Base-by-base conservation (phyloP, 495 filamentous ascomycete genomes). In the Saxophila tyrrhenica region DNA sequence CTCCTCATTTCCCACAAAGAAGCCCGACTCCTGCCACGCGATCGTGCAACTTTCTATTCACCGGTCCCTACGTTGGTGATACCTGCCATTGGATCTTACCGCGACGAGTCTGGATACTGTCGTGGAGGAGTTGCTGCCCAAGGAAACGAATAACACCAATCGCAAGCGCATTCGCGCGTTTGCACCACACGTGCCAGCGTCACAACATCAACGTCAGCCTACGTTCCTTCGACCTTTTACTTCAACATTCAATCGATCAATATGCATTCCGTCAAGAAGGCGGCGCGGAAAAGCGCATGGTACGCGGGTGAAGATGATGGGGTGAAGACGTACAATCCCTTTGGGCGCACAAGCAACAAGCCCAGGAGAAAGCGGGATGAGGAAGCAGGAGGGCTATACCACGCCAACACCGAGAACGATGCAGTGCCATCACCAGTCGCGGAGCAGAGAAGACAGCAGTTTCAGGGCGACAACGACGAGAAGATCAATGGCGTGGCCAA, bases 221-320 rank as follows among this genome's bases (percentile, higher is more conserved):
- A 13, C 13, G 13, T 13, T 35, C 15, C n/a, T n/a, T 21, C n/a
- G 5, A 44, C 7, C 19, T 44, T 17, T n/a, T 44, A 21, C 41
- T 7, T 44, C 15, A 44, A n/a, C 17, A n/a, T 17, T n/a, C 7
- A n/a, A 44, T n/a, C 41, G n/a, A 44, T 44, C 19, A n/a, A 7
- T 17, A 44, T 44, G 41, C 52, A 60, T 49, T 51, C 58, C 2
- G 53, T 60, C 52, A 60, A 60, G 24, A 56, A 52, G 35, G 48
- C 45, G 19, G 58, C 58, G 3, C 52, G 54, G 8, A 24, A 49
- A 7, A 39, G 46, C 15, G 58, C 58, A 25, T 60, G 58, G 58
- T 60, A 54, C 39, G 11, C 3, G 9, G 39, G 20, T 48, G 16
- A 35, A 1, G 49, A 48, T 16, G 22, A 29, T 1, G 51, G 22